Evolutionary conservation across 345 rosid species (phyloP).

Genomic region (Camelina hispida): DNA sequence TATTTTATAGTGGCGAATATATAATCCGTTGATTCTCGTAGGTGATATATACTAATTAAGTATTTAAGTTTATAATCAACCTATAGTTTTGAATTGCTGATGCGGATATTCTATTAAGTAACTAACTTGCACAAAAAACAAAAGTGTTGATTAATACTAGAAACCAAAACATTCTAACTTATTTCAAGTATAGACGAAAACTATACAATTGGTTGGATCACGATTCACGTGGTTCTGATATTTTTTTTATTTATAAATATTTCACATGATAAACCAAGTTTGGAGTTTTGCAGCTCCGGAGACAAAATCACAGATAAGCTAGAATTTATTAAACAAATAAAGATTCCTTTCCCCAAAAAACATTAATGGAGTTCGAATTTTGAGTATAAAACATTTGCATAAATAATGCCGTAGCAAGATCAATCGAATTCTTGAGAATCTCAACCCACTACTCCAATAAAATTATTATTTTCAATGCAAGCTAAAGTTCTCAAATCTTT

Average conservation of each 20-base stretch:
- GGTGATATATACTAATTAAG: neutral
- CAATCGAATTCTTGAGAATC: neutral
- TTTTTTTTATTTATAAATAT: neutral
- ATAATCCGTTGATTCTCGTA: neutral
- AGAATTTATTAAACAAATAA: constrained; percentile 4
- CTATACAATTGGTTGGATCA: constrained; percentile 19
- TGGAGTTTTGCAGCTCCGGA: constrained; percentile 14
- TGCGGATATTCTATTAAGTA: neutral
- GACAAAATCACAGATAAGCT: constrained; percentile 28
- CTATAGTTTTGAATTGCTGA: neutral
- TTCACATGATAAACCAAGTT: constrained; percentile 13
- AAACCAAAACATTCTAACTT: constrained; percentile 14
- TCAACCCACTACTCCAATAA: neutral
- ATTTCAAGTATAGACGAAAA: constrained; percentile 15
- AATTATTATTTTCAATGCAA: neutral
- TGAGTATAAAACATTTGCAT: neutral
- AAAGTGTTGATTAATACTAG: neutral
- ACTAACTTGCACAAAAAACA: neutral
- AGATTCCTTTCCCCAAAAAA: neutral
- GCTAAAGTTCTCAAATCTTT: neutral
- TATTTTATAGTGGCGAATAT: neutral
- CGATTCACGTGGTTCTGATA: constrained; percentile 20
- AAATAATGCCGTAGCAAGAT: neutral
- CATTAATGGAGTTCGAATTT: neutral
- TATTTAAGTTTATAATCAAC: neutral